Conservation (phyloP, 139 green algal species). For the Chlorella ohadii region DNA sequence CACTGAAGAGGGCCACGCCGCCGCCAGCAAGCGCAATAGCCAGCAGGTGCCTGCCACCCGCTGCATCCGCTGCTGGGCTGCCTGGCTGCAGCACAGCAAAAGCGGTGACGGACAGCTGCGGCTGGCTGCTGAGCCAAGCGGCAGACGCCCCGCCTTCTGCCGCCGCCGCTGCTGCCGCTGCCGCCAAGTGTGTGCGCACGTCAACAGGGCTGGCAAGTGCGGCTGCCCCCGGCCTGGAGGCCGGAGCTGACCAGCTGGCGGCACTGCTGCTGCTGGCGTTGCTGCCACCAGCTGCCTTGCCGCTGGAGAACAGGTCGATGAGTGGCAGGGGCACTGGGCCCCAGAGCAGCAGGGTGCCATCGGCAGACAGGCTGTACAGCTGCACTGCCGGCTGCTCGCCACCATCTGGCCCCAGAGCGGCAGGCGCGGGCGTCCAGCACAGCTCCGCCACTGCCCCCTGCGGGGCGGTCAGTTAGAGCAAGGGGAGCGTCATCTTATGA, state of each 20-base stretch:
- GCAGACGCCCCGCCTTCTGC: not conserved
- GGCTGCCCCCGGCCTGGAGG: not conserved
- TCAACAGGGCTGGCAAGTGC: not conserved
- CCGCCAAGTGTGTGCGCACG: not conserved
- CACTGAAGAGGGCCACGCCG: not conserved
- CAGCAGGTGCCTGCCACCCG: conserved; percentile 9
- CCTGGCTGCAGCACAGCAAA: not conserved
- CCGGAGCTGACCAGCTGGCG: not conserved
- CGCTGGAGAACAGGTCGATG: conserved; percentile 6
- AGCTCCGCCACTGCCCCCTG: conserved; percentile 13
- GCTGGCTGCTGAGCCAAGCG: not conserved
- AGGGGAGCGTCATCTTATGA: too few relatives aligned
- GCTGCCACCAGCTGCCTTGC: not conserved
- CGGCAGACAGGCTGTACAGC: conserved; percentile 32
- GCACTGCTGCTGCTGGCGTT: not conserved
- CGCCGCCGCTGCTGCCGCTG: not conserved
- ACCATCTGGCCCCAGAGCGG: not conserved
- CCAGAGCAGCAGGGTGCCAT: conserved; percentile 37
- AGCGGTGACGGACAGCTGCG: not conserved
- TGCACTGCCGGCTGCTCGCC: not conserved
- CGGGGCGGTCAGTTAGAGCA: too few relatives aligned
- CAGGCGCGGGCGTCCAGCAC: not conserved
- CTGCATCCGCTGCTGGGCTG: not conserved
- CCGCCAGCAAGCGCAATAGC: not conserved
- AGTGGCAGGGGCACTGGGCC: conserved; percentile 1